Evolutionary conservation across 176 grass and related monocot genomes (phyloP).

Genomic region (Triticum dicoccoides): DNA sequence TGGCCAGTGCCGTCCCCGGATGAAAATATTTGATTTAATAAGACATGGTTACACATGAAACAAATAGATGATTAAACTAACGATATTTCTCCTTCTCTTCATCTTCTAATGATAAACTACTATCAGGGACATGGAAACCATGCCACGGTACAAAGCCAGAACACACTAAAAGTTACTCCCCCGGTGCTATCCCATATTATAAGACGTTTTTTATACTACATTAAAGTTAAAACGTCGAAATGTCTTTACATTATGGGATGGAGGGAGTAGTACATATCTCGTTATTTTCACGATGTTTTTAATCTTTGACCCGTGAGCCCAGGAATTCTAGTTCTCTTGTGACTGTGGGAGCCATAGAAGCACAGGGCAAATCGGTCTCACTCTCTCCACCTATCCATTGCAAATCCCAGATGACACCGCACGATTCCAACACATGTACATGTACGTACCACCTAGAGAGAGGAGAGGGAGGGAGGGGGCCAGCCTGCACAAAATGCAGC

Average conservation of each 20-base stretch:
- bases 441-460: slow-evolving; percentile 30
- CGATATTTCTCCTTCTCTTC: background rate
- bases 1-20: slow-evolving; percentile 8
- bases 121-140: too few relatives aligned
- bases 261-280: too few relatives aligned
- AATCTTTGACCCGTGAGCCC: too few relatives aligned
- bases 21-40: background rate
- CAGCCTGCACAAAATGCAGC: background rate
- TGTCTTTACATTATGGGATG: too few relatives aligned
- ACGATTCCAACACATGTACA: slow-evolving; percentile 33
- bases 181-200: too few relatives aligned
- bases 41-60: slow-evolving; percentile 13
- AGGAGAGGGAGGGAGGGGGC: background rate
- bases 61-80: background rate
- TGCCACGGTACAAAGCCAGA: too few relatives aligned
- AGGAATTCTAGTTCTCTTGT: background rate
- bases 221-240: too few relatives aligned
- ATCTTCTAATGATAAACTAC: background rate
- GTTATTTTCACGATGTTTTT: too few relatives aligned
- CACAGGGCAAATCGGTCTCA: slow-evolving; percentile 33
- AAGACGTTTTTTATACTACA: too few relatives aligned
- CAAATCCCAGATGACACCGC: slow-evolving; percentile 25
- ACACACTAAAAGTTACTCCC: too few relatives aligned
- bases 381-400: background rate
- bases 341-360: background rate